A percentile compares a stretch with the other conserved stretches of the same genome.
These are phyloP conservation scores for Dipodascopsis uninucleata DNA, from an alignment of 805 yeast genomes.

Conservation along the genomic window DNA sequence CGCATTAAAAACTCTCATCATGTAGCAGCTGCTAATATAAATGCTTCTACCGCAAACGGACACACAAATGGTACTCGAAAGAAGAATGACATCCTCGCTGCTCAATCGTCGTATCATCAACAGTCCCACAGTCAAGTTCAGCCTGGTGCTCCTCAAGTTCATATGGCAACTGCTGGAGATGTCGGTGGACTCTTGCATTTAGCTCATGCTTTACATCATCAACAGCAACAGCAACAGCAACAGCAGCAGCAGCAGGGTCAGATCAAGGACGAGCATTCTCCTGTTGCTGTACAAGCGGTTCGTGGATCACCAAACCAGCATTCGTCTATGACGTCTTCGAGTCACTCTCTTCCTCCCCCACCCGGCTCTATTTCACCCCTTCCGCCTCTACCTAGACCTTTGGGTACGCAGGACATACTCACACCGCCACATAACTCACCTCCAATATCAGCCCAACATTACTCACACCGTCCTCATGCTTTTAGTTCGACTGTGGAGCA, in stretches of 20 bases:
- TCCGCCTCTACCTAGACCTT: slow-evolving; percentile 23
- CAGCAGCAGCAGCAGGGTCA: no score
- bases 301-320: slow-evolving; percentile 11
- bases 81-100: slow-evolving; percentile 4
- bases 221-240: no score
- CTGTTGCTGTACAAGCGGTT: not conserved
- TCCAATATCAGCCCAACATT: slow-evolving; percentile 8
- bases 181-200: slow-evolving; percentile 21
- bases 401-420: slow-evolving; percentile 24
- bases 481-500: not conserved
- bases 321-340: no score
- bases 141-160: slow-evolving; percentile 2
- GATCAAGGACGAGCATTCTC: slow-evolving; percentile 17
- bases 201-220: slow-evolving; percentile 23
- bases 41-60: not conserved
- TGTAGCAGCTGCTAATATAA: not conserved
- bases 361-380: slow-evolving; percentile 12
- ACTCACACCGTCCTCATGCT: not conserved
- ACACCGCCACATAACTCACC: slow-evolving; percentile 25
- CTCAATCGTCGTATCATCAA: not conserved
- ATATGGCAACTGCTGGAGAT: slow-evolving; percentile 16
- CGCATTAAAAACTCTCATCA: slow-evolving; percentile 51
- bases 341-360: not conserved
- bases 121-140: not conserved
- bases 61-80: slow-evolving; percentile 5